Percentiles rank a stretch among this genome's conserved stretches.
Conservation (phyloP, 148 eudicot genomes). For the Chenopodium berlandieri region DNA sequence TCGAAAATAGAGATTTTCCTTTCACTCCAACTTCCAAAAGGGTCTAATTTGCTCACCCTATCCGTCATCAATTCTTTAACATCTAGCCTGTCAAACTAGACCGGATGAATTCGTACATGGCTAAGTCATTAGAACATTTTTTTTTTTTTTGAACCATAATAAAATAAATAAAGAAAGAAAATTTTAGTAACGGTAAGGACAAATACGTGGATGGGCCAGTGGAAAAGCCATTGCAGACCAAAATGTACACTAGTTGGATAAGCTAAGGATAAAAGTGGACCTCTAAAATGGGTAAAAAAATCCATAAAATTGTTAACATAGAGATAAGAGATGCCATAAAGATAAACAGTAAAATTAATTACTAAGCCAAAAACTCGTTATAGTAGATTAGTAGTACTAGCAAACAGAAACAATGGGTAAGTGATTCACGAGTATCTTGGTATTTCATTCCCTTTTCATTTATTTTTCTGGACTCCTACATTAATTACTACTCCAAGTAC, state of each 20-base stretch:
- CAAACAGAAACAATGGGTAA: background rate
- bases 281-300: background rate
- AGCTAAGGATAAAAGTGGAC: background rate
- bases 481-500: conserved; percentile 12
- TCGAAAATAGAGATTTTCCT: too few relatives aligned
- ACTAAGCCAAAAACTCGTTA: background rate
- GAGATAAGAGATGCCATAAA: background rate
- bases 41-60: too few relatives aligned
- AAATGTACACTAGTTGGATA: background rate
- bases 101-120: too few relatives aligned
- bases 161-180: too few relatives aligned
- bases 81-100: too few relatives aligned
- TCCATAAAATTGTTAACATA: background rate
- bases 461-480: conserved; percentile 3
- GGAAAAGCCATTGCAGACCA: background rate
- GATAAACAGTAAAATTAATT: background rate
- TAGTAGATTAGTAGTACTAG: background rate
- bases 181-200: background rate
- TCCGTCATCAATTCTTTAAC: too few relatives aligned
- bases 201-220: background rate
- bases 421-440: conserved; percentile 26
- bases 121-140: too few relatives aligned
- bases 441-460: conserved; percentile 11
- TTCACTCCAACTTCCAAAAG: too few relatives aligned
- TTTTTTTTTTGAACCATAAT: too few relatives aligned